Evolutionary conservation across 1,284 basidiomycete species (phyloP).

Genomic region (Limonomyces culmigenus): DNA sequence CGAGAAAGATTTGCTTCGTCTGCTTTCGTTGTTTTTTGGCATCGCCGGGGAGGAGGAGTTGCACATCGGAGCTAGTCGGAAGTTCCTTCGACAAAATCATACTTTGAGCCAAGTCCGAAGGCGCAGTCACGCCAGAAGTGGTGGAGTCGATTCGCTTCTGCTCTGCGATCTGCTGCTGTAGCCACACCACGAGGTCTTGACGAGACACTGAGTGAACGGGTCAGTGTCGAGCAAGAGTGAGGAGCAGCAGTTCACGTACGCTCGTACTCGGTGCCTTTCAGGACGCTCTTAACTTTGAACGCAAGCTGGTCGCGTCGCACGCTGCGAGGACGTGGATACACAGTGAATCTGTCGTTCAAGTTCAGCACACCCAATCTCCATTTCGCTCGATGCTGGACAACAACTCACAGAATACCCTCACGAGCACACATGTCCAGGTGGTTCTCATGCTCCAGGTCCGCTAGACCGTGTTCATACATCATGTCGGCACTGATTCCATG

Average conservation of each 20-base stretch:
- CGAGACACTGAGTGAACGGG: constrained; percentile 34
- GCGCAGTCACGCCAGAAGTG: constrained; percentile 33
- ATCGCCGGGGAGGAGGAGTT: constrained; percentile 48
- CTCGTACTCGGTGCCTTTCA: constrained; percentile 60
- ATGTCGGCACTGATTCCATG: constrained; percentile 74
- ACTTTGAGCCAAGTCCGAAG: constrained; percentile 18
- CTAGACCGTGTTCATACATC: constrained; percentile 64
- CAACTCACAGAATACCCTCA: constrained; percentile 61
- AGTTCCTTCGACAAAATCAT: constrained; percentile 25
- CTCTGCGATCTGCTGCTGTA: constrained; percentile 62
- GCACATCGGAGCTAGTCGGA: constrained; percentile 27
- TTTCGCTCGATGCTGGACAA: neutral
- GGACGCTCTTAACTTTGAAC: constrained; percentile 67
- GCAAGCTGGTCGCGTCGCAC: constrained; percentile 43
- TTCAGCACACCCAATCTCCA: no score
- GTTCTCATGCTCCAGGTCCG: constrained; percentile 42
- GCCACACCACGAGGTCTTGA: constrained; percentile 51
- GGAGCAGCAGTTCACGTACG: no score
- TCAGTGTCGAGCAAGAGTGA: neutral
- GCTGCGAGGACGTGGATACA: constrained; percentile 45
- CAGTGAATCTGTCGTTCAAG: constrained; percentile 52
- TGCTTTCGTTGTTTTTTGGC: constrained; percentile 58
- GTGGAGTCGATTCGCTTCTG: constrained; percentile 55
- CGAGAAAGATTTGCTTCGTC: constrained; percentile 49
- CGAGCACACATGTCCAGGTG: constrained; percentile 47